These are phyloP conservation scores for Atkinsonella texensis DNA, from an alignment of 2,329 filamentous ascomycete genomes.

Conservation along the genomic window DNA sequence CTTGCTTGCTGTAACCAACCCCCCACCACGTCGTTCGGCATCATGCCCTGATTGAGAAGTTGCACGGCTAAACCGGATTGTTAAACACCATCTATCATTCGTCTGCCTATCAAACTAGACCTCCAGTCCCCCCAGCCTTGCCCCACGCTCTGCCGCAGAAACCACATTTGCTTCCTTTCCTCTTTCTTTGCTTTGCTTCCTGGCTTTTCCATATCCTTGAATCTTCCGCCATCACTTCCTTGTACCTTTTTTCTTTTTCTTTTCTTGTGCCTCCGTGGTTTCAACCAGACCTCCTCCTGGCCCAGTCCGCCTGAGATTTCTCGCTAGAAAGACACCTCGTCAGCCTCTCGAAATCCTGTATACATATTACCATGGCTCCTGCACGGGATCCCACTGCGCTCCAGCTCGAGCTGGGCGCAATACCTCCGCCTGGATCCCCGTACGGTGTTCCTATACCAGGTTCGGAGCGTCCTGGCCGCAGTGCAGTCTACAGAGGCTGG, in stretches of 20 bases:
- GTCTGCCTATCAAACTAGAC: neutral
- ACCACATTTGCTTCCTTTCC: neutral
- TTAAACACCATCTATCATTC: constrained; percentile 2
- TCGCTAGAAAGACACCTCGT: constrained; percentile 4
- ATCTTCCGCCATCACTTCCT: neutral
- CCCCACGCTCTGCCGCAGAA: neutral
- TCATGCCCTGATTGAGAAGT: constrained; percentile 8
- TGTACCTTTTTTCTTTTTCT: neutral
- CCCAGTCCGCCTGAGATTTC: neutral
- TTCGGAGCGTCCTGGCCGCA: constrained; percentile 60
- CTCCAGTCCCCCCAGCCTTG: neutral
- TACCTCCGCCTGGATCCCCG: constrained; percentile 62
- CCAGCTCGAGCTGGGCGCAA: constrained; percentile 41
- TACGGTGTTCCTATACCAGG: constrained; percentile 71
- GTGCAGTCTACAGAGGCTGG: constrained; percentile 73
- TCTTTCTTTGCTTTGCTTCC: neutral
- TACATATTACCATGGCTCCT: constrained; percentile 18
- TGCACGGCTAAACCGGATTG: constrained; percentile 3
- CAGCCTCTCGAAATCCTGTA: neutral
- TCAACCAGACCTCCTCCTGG: neutral
- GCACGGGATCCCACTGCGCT: constrained; percentile 24
- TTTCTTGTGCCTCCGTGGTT: neutral
- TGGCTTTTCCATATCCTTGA: neutral
- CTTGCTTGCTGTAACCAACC: neutral
- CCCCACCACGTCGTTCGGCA: neutral